Evolutionary conservation across 768 basidiomycete genomes (phyloP).

Genomic region (Podaxis sp.): DNA sequence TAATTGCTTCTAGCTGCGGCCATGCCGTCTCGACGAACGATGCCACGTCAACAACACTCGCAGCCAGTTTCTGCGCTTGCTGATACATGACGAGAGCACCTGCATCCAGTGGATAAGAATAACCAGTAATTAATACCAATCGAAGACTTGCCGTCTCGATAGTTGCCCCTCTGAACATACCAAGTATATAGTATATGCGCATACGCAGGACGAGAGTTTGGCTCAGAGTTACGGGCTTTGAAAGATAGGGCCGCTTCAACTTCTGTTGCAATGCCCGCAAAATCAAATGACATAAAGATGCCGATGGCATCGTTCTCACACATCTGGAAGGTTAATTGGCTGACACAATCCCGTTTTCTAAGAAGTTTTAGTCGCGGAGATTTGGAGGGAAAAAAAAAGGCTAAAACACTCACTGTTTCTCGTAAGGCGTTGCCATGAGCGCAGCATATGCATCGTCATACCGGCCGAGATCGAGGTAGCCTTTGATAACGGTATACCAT

Average conservation of each 20-base stretch:
- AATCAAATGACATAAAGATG: constrained; percentile 75
- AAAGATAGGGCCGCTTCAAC: constrained; percentile 87
- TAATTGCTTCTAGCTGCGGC: constrained; percentile 75
- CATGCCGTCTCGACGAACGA: constrained; percentile 46
- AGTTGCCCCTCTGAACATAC: constrained; percentile 84
- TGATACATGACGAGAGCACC: constrained; percentile 94
- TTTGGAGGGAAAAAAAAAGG: constrained; percentile 4
- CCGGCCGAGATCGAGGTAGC: constrained; percentile 62
- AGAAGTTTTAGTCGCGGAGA: constrained; percentile 9
- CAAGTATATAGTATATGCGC: constrained; percentile 92
- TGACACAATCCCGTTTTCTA: constrained; percentile 80
- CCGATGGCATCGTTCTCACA: constrained; percentile 85
- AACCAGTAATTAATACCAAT: constrained; percentile 6
- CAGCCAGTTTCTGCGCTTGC: constrained; percentile 74
- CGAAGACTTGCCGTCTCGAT: constrained; percentile 73
- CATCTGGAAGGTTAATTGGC: constrained; percentile 85
- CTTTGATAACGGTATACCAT: constrained; percentile 77
- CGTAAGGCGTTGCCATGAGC: constrained; percentile 68
- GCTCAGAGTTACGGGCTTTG: constrained; percentile 92
- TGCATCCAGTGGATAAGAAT: constrained; percentile 25
- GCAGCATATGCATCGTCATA: constrained; percentile 89
- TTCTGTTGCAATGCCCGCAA: constrained; percentile 78
- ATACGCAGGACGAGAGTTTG: constrained; percentile 79
- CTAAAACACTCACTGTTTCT: constrained; percentile 62
- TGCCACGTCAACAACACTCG: constrained; percentile 38